These are phyloP conservation scores for Zymoseptoria brevis DNA, from an alignment of 2,329 filamentous ascomycete species.

Conservation along the genomic window DNA sequence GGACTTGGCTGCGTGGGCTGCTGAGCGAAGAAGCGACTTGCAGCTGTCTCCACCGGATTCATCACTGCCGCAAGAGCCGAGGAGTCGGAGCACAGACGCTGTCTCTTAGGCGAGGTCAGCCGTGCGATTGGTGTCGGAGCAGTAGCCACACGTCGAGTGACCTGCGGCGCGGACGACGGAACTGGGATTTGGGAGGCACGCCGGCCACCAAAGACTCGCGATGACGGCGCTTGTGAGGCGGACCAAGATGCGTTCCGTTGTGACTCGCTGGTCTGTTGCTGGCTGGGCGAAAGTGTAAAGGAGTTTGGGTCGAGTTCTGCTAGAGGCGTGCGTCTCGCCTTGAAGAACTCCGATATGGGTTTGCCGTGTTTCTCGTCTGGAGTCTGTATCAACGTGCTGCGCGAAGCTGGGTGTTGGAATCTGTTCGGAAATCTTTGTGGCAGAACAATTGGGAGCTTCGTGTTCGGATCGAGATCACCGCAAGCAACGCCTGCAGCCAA, in stretches of 20 bases:
- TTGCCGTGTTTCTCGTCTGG: conserved; percentile 52
- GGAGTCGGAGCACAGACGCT: conserved; percentile 35
- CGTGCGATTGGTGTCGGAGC: conserved; percentile 21
- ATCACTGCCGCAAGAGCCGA: conserved; percentile 23
- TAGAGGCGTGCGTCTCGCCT: conserved; percentile 53
- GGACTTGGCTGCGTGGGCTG: conserved; percentile 33
- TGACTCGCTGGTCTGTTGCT: conserved; percentile 50
- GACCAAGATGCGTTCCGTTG: conserved; percentile 50
- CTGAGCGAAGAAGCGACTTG: conserved; percentile 40
- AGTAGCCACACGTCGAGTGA: conserved; percentile 33
- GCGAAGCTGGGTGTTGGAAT: conserved; percentile 16
- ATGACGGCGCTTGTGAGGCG: conserved; percentile 39
- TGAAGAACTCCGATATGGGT: conserved; percentile 59
- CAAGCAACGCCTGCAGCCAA: conserved; percentile 65
- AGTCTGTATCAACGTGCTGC: conserved; percentile 26
- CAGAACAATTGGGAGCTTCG: conserved; percentile 56
- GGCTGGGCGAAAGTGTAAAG: conserved; percentile 59
- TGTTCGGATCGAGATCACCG: conserved; percentile 84
- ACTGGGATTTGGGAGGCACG: conserved; percentile 20
- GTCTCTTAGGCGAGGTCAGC: conserved; percentile 28
- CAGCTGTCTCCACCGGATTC: conserved; percentile 23
- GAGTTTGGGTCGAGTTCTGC: conserved; percentile 61
- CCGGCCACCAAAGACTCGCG: conserved; percentile 10
- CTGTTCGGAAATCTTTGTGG: conserved; percentile 24
- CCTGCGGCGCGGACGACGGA: conserved; percentile 37